A percentile compares a stretch with the other conserved stretches of the same genome.
These are phyloP conservation scores for Blastobotrys americana DNA, from an alignment of 805 yeast genomes.

Conservation along the genomic window DNA sequence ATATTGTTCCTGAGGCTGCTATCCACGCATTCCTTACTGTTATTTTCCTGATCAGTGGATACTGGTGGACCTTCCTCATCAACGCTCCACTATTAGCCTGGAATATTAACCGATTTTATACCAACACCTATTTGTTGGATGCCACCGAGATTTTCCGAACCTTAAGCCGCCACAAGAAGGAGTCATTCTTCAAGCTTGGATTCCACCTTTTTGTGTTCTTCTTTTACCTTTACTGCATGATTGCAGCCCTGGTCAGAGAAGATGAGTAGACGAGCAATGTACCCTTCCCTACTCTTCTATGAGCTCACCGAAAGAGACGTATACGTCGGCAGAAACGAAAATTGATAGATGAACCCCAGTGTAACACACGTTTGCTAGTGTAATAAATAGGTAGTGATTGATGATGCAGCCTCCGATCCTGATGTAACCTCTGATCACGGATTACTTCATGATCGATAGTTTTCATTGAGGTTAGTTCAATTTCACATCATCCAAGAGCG, in stretches of 20 bases:
- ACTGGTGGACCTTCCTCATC: conserved; percentile 82
- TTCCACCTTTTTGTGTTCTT: conserved; percentile 89
- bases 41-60: conserved; percentile 75
- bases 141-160: conserved; percentile 98
- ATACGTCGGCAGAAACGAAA: too few relatives aligned
- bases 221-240: conserved; percentile 93
- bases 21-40: conserved; percentile 60
- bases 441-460: too few relatives aligned
- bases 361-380: too few relatives aligned
- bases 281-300: too few relatives aligned
- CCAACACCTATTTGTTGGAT: conserved; percentile 79
- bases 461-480: too few relatives aligned
- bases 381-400: too few relatives aligned
- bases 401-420: too few relatives aligned
- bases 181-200: conserved; percentile 81
- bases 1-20: conserved; percentile 84
- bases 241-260: conserved; percentile 80
- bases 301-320: too few relatives aligned
- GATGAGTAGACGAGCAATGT: too few relatives aligned
- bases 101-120: conserved; percentile 72
- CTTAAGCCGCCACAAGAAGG: conserved; percentile 85
- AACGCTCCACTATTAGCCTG: conserved; percentile 78
- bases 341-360: too few relatives aligned
- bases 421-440: too few relatives aligned
- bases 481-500: too few relatives aligned